These are phyloP conservation scores for Sphaerulina vaccinii DNA, from an alignment of 2,329 filamentous ascomycete species.

Conservation along the genomic window DNA sequence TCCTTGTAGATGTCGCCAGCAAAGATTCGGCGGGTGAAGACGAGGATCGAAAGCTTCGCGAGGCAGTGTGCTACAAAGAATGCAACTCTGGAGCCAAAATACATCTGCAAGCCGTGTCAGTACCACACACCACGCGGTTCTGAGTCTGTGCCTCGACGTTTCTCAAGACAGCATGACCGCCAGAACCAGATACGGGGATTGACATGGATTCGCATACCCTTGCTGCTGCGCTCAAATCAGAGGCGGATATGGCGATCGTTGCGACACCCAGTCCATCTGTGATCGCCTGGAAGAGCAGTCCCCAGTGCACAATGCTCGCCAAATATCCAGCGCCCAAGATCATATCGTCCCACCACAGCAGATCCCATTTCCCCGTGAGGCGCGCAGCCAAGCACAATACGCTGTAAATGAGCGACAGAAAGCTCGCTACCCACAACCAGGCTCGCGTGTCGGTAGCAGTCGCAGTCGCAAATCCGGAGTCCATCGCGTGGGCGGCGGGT, in stretches of 20 bases:
- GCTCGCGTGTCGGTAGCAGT: constrained; percentile 20
- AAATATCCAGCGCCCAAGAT: constrained; percentile 20
- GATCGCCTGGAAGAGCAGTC: constrained; percentile 18
- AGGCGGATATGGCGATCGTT: constrained; percentile 10
- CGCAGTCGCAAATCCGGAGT: constrained; percentile 21
- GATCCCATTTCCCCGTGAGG: constrained; percentile 23
- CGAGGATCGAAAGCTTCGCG: constrained; percentile 26
- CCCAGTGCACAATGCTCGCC: constrained; percentile 22
- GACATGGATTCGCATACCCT: constrained; percentile 9
- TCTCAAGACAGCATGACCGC: neutral
- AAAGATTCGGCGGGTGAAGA: constrained; percentile 28
- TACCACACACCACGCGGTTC: no score
- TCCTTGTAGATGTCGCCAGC: constrained; percentile 26
- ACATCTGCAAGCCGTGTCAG: constrained; percentile 16
- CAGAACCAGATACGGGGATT: neutral
- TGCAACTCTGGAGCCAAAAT: constrained; percentile 24
- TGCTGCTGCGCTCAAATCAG: constrained; percentile 11
- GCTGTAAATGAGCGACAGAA: constrained; percentile 26
- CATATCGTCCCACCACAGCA: constrained; percentile 27
- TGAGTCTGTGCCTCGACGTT: neutral
- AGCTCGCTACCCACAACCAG: constrained; percentile 26
- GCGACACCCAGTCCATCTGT: constrained; percentile 18
- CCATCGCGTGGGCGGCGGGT: constrained; percentile 3
- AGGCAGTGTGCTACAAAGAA: constrained; percentile 25
- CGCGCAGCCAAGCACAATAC: constrained; percentile 24